Conservation (phyloP, 2,329 filamentous ascomycete genomes). For the Alternaria sp. region DNA sequence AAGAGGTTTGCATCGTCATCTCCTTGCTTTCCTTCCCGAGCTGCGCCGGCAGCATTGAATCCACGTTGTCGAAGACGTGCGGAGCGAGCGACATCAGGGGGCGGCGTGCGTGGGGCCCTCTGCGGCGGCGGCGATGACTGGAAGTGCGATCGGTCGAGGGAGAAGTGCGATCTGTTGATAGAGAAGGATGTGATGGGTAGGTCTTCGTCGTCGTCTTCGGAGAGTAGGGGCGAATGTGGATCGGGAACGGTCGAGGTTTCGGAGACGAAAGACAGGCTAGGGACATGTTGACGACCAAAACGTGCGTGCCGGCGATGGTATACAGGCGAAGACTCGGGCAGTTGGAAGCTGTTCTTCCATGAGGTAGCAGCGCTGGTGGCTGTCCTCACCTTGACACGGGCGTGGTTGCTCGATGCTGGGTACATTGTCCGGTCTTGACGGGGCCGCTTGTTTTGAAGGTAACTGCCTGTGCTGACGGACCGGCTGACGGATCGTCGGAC, state of each 20-base stretch:
- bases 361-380: conserved; percentile 65
- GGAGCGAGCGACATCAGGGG: conserved; percentile 48
- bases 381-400: conserved; percentile 70
- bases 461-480: conserved; percentile 58
- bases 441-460: conserved; percentile 48
- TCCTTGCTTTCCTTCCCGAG: conserved; percentile 62
- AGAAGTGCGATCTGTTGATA: conserved; percentile 63
- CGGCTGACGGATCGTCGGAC: conserved; percentile 64
- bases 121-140: conserved; percentile 75
- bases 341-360: conserved; percentile 78
- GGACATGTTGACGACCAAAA: conserved; percentile 72
- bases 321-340: conserved; percentile 86
- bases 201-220: conserved; percentile 82
- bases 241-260: conserved; percentile 72
- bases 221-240: conserved; percentile 64
- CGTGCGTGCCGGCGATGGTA: conserved; percentile 76
- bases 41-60: conserved; percentile 48
- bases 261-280: conserved; percentile 80
- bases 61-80: conserved; percentile 50
- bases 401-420: conserved; percentile 60
- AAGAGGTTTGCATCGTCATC: conserved; percentile 86
- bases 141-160: conserved; percentile 61
- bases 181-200: conserved; percentile 78
- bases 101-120: conserved; percentile 51
- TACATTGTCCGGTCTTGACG: conserved; percentile 42